phyloP scores from a whole-genome alignment of 106 monocot genomes.

The Iris macrosiphon region DNA sequence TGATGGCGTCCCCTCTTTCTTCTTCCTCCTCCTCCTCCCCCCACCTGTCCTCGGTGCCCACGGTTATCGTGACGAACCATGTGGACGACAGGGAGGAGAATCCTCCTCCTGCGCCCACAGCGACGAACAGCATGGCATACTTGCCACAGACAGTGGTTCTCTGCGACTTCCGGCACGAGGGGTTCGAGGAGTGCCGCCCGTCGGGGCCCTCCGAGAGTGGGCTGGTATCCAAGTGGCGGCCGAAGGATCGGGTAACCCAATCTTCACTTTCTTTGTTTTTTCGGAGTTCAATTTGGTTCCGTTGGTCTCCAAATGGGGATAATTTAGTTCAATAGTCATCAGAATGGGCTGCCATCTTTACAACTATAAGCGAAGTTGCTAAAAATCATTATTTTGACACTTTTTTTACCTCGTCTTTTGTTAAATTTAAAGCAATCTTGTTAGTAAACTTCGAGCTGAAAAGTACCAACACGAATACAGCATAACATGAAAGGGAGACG shows the following conservation, averaged over 20 bases:
- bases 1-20: slow-evolving; percentile 52
- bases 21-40: slow-evolving; percentile 25
- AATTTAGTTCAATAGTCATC: too few relatives aligned
- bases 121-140: slow-evolving; percentile 49
- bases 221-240: slow-evolving; percentile 69
- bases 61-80: slow-evolving; percentile 29
- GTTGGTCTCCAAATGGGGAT: neutral
- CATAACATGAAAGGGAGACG: too few relatives aligned
- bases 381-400: too few relatives aligned
- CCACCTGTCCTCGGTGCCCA: slow-evolving; percentile 31
- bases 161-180: slow-evolving; percentile 77
- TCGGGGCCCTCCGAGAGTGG: slow-evolving; percentile 48
- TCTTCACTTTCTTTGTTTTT: neutral
- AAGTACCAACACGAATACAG: too few relatives aligned
- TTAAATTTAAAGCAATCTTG: too few relatives aligned
- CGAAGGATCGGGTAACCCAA: slow-evolving; percentile 65
- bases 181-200: slow-evolving; percentile 49
- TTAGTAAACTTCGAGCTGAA: too few relatives aligned
- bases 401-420: too few relatives aligned
- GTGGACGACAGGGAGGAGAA: slow-evolving; percentile 14
- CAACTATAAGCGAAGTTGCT: too few relatives aligned
- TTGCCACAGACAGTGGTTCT: slow-evolving; percentile 75
- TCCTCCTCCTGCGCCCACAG: neutral
- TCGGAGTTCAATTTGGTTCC: neutral
- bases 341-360: too few relatives aligned